A percentile compares a stretch with the other conserved stretches of the same genome.
phyloP scores from a whole-genome alignment of 169 alveolate genomes.

The Fabrea salina region DNA sequence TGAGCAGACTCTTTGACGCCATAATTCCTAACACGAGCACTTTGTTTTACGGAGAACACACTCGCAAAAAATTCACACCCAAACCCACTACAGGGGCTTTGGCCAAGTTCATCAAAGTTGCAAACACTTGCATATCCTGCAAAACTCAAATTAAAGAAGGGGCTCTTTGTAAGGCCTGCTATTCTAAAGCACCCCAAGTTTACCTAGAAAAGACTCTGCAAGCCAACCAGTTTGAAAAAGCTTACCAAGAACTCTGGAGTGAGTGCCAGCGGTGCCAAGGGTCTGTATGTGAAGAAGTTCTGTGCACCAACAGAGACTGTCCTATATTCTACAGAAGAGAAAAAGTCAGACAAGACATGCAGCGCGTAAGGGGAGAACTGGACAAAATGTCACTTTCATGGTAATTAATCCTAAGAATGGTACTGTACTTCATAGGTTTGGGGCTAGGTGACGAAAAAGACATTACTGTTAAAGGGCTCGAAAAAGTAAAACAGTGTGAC shows the following conservation, averaged over 20 bases:
- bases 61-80: conserved; percentile 78
- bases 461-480: conserved; percentile 90
- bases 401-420: conserved; percentile 70
- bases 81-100: conserved; percentile 62
- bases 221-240: conserved; percentile 85
- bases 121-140: conserved; percentile 31
- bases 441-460: conserved; percentile 94
- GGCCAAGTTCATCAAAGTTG: conserved; percentile 40
- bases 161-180: conserved; percentile 70
- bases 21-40: conserved; percentile 90
- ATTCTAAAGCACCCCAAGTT: conserved; percentile 53
- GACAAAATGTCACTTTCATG: conserved; percentile 18
- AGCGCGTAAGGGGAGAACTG: conserved; percentile 60
- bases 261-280: conserved; percentile 98
- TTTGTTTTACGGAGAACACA: conserved; percentile 88
- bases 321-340: conserved; percentile 97
- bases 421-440: conserved; percentile 89
- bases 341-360: conserved; percentile 89
- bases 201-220: conserved; percentile 81
- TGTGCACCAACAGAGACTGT: conserved; percentile 97
- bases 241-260: conserved; percentile 94
- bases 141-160: conserved; percentile 36
- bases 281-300: conserved; percentile 91
- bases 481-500: conserved; percentile 83
- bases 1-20: conserved; percentile 91